phyloP scores from a whole-genome alignment of 495 filamentous ascomycete species.

The Annulohypoxylon bovei region DNA sequence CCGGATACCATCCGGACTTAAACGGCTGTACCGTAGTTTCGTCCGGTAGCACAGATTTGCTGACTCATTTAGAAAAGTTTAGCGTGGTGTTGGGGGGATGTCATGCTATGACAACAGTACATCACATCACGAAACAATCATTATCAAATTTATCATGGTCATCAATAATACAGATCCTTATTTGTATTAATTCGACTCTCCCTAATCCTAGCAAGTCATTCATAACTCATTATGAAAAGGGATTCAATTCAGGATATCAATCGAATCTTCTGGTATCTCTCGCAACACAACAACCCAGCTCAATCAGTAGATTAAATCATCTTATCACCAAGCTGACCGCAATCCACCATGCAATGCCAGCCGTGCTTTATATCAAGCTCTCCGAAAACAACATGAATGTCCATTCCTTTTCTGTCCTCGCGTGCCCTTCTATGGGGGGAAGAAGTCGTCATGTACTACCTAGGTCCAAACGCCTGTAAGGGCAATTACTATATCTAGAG shows the following conservation, averaged over 20 bases:
- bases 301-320: slow-evolving; percentile 6
- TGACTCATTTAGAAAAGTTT: too few relatives aligned
- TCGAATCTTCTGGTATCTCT: slow-evolving; percentile 24
- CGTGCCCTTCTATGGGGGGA: slow-evolving; percentile 20
- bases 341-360: slow-evolving; percentile 12
- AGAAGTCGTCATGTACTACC: slow-evolving; percentile 19
- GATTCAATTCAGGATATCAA: slow-evolving; percentile 25
- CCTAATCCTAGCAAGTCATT: background rate
- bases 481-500: slow-evolving; percentile 42
- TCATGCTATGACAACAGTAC: background rate
- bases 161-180: background rate
- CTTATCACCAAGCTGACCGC: slow-evolving; percentile 4
- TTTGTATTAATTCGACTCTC: background rate
- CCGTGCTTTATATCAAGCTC: slow-evolving; percentile 8
- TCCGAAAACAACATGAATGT: slow-evolving; percentile 1
- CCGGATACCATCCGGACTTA: slow-evolving; percentile 11
- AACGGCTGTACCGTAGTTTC: background rate
- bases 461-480: slow-evolving; percentile 26
- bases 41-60: background rate
- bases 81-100: background rate
- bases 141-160: background rate
- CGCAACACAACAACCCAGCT: slow-evolving; percentile 1
- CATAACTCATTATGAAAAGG: slow-evolving; percentile 9
- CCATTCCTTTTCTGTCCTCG: slow-evolving; percentile 10
- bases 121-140: background rate